A percentile compares a stretch with the other conserved stretches of the same genome.
Conservation (phyloP, 1,139 yeast genomes). For the Pichia kudriavzevii region DNA sequence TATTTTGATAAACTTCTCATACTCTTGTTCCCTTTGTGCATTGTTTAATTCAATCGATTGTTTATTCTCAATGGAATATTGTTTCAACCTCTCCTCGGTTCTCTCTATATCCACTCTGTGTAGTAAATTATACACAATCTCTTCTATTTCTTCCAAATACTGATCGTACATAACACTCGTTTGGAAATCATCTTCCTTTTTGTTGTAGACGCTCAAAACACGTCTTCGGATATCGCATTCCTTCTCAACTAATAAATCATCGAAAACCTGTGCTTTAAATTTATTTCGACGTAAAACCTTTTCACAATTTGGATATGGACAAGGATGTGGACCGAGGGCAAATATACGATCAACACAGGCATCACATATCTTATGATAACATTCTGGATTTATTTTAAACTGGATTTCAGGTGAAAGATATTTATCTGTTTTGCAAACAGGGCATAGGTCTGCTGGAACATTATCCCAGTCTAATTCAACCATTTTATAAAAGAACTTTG, state of each 20-base stretch:
- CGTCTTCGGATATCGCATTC: constrained; percentile 87
- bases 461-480: constrained; percentile 28
- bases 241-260: constrained; percentile 79
- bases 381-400: constrained; percentile 90
- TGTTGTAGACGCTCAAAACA: constrained; percentile 71
- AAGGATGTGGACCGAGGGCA: constrained; percentile 91
- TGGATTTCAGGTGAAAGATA: constrained; percentile 90
- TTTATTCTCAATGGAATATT: constrained; percentile 72
- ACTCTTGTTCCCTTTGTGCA: constrained; percentile 59
- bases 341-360: constrained; percentile 93
- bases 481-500: constrained; percentile 13
- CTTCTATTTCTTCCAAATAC: constrained; percentile 80
- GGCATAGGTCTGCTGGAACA: constrained; percentile 74
- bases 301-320: constrained; percentile 91
- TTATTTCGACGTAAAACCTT: constrained; percentile 79
- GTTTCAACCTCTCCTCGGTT: constrained; percentile 60
- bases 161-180: constrained; percentile 55
- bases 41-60: constrained; percentile 72
- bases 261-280: constrained; percentile 88
- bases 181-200: constrained; percentile 67
- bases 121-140: constrained; percentile 66
- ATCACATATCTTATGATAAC: constrained; percentile 96
- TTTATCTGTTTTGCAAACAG: constrained; percentile 93
- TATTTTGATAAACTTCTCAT: constrained; percentile 55
- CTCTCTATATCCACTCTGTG: constrained; percentile 62